Evolutionary conservation across 2,329 filamentous ascomycete species (phyloP).

Genomic region (Paraphoma chrysanthemicola): DNA sequence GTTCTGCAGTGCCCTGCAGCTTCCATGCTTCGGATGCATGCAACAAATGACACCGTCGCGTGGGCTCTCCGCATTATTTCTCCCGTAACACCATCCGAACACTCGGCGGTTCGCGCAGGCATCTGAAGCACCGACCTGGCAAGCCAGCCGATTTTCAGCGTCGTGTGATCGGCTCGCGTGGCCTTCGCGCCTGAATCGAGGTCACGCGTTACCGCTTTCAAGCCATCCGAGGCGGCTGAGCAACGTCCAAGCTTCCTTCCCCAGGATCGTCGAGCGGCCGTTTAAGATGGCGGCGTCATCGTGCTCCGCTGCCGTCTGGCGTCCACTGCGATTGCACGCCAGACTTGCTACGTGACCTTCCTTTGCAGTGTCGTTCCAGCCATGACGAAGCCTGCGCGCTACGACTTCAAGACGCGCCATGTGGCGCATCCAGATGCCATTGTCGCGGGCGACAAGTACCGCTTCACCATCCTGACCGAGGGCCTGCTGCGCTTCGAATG

Average conservation of each 20-base stretch:
- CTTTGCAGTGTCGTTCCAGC: constrained; percentile 4
- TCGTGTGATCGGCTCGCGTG: constrained; percentile 28
- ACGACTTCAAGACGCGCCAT: constrained; percentile 54
- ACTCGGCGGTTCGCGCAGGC: constrained; percentile 13
- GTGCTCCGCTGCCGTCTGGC: constrained; percentile 25
- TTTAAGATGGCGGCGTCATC: constrained; percentile 24
- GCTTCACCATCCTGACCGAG: constrained; percentile 66
- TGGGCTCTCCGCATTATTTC: constrained; percentile 14
- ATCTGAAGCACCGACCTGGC: constrained; percentile 9
- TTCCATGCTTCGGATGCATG: too few species aligned
- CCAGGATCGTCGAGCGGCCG: constrained; percentile 30
- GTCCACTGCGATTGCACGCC: constrained; percentile 9
- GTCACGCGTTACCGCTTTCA: constrained; percentile 34
- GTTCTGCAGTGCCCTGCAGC: neutral
- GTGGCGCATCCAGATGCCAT: constrained; percentile 55
- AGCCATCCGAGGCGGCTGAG: constrained; percentile 23
- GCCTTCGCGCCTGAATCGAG: constrained; percentile 21
- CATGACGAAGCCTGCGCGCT: constrained; percentile 47
- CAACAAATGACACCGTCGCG: constrained; percentile 22
- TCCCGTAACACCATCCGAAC: constrained; percentile 17
- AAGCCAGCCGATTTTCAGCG: constrained; percentile 18
- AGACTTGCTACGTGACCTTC: constrained; percentile 15
- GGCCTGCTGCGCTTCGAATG: constrained; percentile 68
- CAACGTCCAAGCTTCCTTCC: constrained; percentile 28
- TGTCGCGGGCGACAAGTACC: constrained; percentile 59